Evolutionary conservation across 441 rosid species (phyloP).

Genomic region (Oxalis stricta): DNA sequence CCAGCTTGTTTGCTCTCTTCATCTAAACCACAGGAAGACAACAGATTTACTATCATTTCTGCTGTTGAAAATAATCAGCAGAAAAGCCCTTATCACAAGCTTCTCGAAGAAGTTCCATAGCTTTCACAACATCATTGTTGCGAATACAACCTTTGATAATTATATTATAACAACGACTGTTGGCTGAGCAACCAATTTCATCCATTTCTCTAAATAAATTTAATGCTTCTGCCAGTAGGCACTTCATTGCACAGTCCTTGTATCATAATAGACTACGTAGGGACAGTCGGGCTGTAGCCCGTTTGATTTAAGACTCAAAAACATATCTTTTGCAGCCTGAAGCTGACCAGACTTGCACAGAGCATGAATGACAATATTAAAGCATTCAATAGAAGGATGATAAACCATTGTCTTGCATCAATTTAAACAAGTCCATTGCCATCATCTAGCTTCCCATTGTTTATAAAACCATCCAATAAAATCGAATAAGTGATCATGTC

Average conservation of each 20-base stretch:
- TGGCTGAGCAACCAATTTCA: constrained; percentile 2
- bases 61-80: constrained; percentile 1
- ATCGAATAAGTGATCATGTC: constrained; percentile 1
- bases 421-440: constrained; percentile 7
- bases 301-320: neutral
- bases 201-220: constrained; percentile 8
- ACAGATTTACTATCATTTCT: neutral
- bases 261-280: constrained; percentile 7
- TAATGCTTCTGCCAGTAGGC: constrained; percentile 3
- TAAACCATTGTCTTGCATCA: neutral
- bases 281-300: constrained; percentile 8
- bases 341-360: neutral
- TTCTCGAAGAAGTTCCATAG: constrained; percentile 2
- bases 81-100: constrained; percentile 5
- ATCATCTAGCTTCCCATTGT: neutral
- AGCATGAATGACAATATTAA: constrained; percentile 1
- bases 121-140: neutral
- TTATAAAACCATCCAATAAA: constrained; percentile 11
- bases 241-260: constrained; percentile 9
- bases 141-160: constrained; percentile 8
- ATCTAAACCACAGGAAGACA: neutral
- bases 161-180: constrained; percentile 5
- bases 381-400: constrained; percentile 3
- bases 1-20: too few relatives aligned
- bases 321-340: neutral